phyloP scores from a whole-genome alignment of 2,329 filamentous ascomycete genomes.

The Ceratocystis lukuohia region DNA sequence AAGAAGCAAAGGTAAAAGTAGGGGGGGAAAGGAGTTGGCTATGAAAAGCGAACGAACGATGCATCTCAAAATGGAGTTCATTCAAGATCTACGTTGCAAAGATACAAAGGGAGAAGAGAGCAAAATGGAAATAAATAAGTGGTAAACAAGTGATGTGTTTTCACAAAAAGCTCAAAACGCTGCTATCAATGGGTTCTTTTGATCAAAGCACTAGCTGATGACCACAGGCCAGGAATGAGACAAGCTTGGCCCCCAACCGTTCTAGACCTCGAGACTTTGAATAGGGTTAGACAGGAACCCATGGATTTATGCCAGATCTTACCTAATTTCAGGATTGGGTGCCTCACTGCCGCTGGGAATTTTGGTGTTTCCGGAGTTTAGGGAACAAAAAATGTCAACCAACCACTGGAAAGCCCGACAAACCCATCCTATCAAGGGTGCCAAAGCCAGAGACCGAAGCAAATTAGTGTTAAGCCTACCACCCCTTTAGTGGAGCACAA shows the following conservation, averaged over 20 bases:
- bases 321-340: background rate
- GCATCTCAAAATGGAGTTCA: too few species aligned
- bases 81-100: too few species aligned
- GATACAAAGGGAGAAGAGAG: too few species aligned
- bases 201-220: background rate
- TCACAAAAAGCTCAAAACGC: too few species aligned
- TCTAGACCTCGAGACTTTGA: background rate
- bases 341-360: background rate
- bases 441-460: background rate
- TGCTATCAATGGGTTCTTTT: background rate
- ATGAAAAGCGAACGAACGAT: too few species aligned
- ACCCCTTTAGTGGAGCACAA: background rate
- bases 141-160: too few species aligned
- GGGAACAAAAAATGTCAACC: background rate
- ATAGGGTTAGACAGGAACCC: background rate
- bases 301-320: background rate
- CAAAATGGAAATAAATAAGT: too few species aligned
- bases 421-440: background rate
- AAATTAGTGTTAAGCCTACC: background rate
- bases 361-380: conserved; percentile 2
- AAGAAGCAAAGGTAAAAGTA: too few species aligned
- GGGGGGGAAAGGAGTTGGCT: too few species aligned
- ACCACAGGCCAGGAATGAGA: background rate
- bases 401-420: background rate
- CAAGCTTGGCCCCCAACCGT: background rate